Base-by-base conservation (phyloP, 1,284 basidiomycete genomes). In the Ustilago nuda region DNA sequence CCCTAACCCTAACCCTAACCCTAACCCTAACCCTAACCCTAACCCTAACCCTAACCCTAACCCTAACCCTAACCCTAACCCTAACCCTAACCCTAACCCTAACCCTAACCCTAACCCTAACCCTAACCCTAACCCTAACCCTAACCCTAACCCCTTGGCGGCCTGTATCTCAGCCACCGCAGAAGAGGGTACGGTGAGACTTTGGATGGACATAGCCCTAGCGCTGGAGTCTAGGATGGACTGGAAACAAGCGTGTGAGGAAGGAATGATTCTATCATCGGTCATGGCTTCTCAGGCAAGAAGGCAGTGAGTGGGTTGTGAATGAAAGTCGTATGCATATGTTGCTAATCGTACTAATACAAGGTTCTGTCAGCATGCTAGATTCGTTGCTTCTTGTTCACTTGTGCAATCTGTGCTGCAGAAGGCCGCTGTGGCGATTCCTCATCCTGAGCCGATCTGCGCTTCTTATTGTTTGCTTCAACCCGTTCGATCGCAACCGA, bases 321-420 rank as follows among this genome's bases (percentile, higher is more conserved):
- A 23, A 19, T n/a, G 41, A 13, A 37, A 32, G 32, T 27, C 23
- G 23, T 27, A 27, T 27, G 23, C 23, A 27, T 27, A 27, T 27
- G 11, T 8, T 45, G n/a, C 12, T 17, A 41, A 23, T 32, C 39
- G 30, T 51, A 41, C 1, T 53, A 46, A 15, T 64, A 58, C 45
- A 54, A 8, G 33, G 50, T 8, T 32, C 30, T 46, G 41, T 12
- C 9, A n/a, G 9, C 13, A 19, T 41, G 37, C 45, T 61, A 71
- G 3, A 36, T 61, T 23, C 62, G 35, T 60, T 57, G 62, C 62
- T 71, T 71, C 39, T 71, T 71, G 36, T 2, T 61, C 35, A 65
- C 61, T 6, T 52, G 57, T 0, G 13, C 8, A 12, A 19, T 11
- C 52, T 70, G 53, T 2, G 51, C 2, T 3, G 50, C 4, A 19